Conservation (phyloP, 352 stramenopile genomes). For the Phytophthora constricta region DNA sequence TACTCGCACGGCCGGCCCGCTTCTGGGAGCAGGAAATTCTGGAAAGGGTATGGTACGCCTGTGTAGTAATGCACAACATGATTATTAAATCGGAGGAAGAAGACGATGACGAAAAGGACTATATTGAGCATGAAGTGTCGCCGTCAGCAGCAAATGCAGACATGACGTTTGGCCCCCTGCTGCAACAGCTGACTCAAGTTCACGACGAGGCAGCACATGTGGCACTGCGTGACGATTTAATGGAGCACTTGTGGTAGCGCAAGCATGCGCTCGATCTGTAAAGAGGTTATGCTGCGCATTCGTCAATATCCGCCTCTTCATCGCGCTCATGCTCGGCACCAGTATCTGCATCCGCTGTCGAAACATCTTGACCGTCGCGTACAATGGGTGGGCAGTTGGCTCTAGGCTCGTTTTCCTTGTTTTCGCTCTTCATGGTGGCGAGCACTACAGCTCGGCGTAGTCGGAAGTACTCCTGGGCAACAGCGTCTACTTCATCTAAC, state of each 20-base stretch:
- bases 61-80: constrained; percentile 33
- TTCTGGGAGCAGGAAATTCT: background rate
- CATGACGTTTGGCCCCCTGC: background rate
- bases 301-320: too few species aligned
- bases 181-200: background rate
- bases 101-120: background rate
- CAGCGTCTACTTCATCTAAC: background rate
- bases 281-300: too few species aligned
- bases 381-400: too few species aligned
- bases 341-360: too few species aligned
- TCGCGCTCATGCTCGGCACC: too few species aligned
- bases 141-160: background rate
- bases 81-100: constrained; percentile 9
- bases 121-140: background rate
- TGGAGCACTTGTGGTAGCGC: background rate
- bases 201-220: background rate
- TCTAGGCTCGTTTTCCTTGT: too few species aligned
- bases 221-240: background rate
- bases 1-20: background rate
- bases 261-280: too few species aligned
- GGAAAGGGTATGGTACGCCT: constrained; percentile 10
- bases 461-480: background rate
- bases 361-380: too few species aligned
- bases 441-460: background rate
- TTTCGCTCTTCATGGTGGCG: background rate